Conservation (phyloP, 352 stramenopile species). For the Aphanomyces cochlioides region DNA sequence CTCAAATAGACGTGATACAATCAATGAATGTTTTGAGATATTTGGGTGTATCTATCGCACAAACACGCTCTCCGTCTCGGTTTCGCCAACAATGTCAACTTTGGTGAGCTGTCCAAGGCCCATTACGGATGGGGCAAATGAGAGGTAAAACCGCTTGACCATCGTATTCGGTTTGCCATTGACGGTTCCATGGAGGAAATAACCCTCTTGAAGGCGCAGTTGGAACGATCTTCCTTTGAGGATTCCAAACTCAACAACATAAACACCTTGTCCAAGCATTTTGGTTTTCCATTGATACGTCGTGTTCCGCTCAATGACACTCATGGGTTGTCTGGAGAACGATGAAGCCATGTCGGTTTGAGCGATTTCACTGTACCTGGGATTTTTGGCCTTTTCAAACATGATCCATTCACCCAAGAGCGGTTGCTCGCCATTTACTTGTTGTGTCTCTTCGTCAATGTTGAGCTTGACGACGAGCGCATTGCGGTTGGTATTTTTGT, state of each 20-base stretch:
- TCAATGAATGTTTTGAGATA: background rate
- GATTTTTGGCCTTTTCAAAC: conserved; percentile 61
- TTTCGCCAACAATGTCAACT: conserved; percentile 20
- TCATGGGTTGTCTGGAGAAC: conserved; percentile 39
- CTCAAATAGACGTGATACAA: conserved; percentile 30
- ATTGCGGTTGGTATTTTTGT: conserved; percentile 62
- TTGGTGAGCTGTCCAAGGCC: conserved; percentile 20
- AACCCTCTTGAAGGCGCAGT: conserved; percentile 47
- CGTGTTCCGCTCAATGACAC: conserved; percentile 50
- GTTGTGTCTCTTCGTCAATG: conserved; percentile 23
- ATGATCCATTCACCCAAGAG: conserved; percentile 63
- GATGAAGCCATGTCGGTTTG: background rate
- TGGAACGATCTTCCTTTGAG: conserved; percentile 31
- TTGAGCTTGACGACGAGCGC: conserved; percentile 51
- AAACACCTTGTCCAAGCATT: conserved; percentile 45
- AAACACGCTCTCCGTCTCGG: conserved; percentile 19
- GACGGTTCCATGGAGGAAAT: conserved; percentile 48
- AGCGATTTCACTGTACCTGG: conserved; percentile 29
- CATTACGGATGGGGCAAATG: conserved; percentile 27
- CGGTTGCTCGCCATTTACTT: conserved; percentile 38
- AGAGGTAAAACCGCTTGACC: conserved; percentile 51
- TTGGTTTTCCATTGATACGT: conserved; percentile 48
- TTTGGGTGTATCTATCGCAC: background rate
- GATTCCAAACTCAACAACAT: conserved; percentile 47
- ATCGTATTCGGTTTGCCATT: conserved; percentile 54